Conservation (phyloP, 192 early-diverging fungal genomes). For the Phycomyces nitens region DNA sequence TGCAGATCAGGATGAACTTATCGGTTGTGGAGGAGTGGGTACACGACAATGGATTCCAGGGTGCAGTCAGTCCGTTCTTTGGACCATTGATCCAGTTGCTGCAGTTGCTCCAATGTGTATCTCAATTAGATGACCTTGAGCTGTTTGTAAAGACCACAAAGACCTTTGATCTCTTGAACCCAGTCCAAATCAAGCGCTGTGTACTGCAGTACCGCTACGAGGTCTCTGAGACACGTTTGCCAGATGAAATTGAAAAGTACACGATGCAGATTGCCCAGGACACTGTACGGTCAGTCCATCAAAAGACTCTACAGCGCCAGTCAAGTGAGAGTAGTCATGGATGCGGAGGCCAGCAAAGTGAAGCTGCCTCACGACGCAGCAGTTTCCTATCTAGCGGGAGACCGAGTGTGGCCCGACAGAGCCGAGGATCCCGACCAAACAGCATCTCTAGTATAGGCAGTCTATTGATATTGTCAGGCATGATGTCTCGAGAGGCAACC, state of each 20-base stretch:
- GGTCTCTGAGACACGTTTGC: constrained; percentile 70
- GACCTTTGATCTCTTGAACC: constrained; percentile 64
- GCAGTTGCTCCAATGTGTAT: constrained; percentile 78
- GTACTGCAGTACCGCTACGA: constrained; percentile 86
- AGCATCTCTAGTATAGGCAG: constrained; percentile 15
- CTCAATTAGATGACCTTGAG: constrained; percentile 66
- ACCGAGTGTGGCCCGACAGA: constrained; percentile 2
- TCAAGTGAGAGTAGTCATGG: not conserved
- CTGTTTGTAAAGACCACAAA: constrained; percentile 73
- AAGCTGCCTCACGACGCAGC: too few species aligned
- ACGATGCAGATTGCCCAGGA: constrained; percentile 70
- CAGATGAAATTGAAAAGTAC: constrained; percentile 74
- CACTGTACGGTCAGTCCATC: constrained; percentile 31
- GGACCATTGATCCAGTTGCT: constrained; percentile 75
- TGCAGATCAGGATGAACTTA: constrained; percentile 83
- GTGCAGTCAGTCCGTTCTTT: constrained; percentile 43
- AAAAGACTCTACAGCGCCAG: not conserved
- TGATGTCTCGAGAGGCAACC: constrained; percentile 1
- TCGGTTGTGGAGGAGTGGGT: constrained; percentile 84
- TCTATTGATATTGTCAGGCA: not conserved
- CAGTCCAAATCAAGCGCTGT: constrained; percentile 67
- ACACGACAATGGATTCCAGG: constrained; percentile 50
- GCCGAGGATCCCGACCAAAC: constrained; percentile 9
- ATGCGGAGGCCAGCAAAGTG: not conserved
- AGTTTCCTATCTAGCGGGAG: too few species aligned